These are phyloP conservation scores for Cercospora zeae-maydis DNA, from an alignment of 2,329 filamentous ascomycete species.

Conservation along the genomic window DNA sequence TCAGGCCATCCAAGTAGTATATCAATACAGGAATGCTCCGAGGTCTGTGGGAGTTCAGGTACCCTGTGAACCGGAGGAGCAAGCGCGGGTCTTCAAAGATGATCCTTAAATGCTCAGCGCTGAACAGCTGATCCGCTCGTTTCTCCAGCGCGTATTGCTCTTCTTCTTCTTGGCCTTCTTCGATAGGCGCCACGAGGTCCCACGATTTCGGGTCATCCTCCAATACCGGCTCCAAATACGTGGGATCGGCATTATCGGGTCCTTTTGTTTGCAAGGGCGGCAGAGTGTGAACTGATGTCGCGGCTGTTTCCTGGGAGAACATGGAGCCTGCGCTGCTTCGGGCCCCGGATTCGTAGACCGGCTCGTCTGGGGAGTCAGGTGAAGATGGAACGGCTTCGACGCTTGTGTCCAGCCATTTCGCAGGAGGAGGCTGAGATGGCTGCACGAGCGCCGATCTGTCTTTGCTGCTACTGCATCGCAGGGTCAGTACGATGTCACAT, in stretches of 20 bases:
- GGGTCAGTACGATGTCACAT: neutral
- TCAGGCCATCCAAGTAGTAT: slow-evolving; percentile 69
- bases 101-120: slow-evolving; percentile 59
- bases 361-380: slow-evolving; percentile 17
- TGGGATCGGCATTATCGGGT: slow-evolving; percentile 39
- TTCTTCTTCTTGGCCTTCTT: slow-evolving; percentile 30
- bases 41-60: slow-evolving; percentile 58
- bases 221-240: slow-evolving; percentile 46
- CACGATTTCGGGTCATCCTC: slow-evolving; percentile 55
- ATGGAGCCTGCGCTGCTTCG: slow-evolving; percentile 37
- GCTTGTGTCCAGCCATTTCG: slow-evolving; percentile 1
- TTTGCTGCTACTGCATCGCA: neutral
- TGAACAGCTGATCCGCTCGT: slow-evolving; percentile 64
- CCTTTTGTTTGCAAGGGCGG: slow-evolving; percentile 46
- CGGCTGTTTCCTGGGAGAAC: slow-evolving; percentile 37
- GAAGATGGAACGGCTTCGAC: slow-evolving; percentile 15
- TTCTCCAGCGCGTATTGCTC: slow-evolving; percentile 57
- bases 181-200: slow-evolving; percentile 49
- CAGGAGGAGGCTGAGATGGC: slow-evolving; percentile 4
- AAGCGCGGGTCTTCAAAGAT: slow-evolving; percentile 64
- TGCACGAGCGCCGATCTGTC: slow-evolving; percentile 10
- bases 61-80: slow-evolving; percentile 64
- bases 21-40: slow-evolving; percentile 62
- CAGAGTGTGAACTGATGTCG: slow-evolving; percentile 37
- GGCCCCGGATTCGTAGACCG: slow-evolving; percentile 27